Evolutionary conservation across 345 rosid genomes (phyloP).

Genomic region (Clausena lansium): DNA sequence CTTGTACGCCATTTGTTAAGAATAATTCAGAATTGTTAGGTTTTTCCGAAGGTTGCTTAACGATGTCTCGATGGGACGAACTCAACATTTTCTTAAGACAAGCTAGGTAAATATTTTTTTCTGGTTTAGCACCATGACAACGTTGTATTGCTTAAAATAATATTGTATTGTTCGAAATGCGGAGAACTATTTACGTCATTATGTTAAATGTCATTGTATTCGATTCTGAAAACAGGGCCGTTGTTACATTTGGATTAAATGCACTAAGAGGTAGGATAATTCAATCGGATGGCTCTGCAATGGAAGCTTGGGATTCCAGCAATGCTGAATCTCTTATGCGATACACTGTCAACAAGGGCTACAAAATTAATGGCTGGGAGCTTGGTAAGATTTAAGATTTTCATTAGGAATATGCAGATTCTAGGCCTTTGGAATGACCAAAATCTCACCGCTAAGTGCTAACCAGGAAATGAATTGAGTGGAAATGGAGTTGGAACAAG

Average conservation of each 20-base stretch:
- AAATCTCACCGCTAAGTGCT: neutral
- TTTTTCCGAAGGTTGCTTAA: constrained; percentile 62
- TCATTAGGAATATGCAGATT: neutral
- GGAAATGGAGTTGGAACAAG: constrained; percentile 37
- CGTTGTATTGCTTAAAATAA: no score
- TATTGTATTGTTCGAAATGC: no score
- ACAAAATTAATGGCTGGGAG: constrained; percentile 46
- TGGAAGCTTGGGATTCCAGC: constrained; percentile 45
- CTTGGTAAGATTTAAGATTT: constrained; percentile 38
- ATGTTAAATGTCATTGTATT: neutral
- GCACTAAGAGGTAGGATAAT: constrained; percentile 36
- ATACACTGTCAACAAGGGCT: constrained; percentile 39
- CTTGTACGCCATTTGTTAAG: constrained; percentile 42
- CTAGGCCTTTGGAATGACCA: neutral
- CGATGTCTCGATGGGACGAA: constrained; percentile 69
- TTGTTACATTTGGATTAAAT: constrained; percentile 44
- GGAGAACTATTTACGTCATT: no score
- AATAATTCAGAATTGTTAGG: constrained; percentile 49
- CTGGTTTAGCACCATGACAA: no score
- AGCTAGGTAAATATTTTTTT: constrained; percentile 42
- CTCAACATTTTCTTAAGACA: constrained; percentile 48
- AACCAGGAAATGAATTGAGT: constrained; percentile 52
- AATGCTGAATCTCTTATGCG: constrained; percentile 39
- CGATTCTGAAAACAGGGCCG: constrained; percentile 31
- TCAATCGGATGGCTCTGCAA: constrained; percentile 29